These are phyloP conservation scores for Blastocladiella emersonii DNA, from an alignment of 371 early-diverging fungal genomes.

Conservation along the genomic window DNA sequence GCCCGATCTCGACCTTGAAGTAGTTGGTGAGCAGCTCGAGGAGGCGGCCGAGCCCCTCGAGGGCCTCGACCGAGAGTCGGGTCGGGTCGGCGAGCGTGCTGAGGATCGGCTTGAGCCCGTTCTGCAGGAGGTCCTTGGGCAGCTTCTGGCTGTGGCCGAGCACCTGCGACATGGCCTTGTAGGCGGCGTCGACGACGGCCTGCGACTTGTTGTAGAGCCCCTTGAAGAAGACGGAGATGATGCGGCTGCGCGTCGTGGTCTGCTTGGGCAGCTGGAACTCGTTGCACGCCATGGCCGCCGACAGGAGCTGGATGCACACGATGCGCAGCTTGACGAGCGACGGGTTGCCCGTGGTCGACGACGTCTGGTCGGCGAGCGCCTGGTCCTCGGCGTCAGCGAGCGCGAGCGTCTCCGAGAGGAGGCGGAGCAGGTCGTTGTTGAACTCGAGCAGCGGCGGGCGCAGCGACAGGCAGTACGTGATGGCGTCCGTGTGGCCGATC, in stretches of 20 bases:
- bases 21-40: conserved; percentile 87
- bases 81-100: conserved; percentile 88
- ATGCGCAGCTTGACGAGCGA: conserved; percentile 75
- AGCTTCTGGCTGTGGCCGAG: conserved; percentile 67
- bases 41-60: conserved; percentile 87
- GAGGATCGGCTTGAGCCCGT: conserved; percentile 87
- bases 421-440: conserved; percentile 77
- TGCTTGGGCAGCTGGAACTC: conserved; percentile 65
- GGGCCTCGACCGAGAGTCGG: conserved; percentile 72
- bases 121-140: conserved; percentile 92
- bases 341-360: conserved; percentile 65
- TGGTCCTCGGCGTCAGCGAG: conserved; percentile 96
- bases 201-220: conserved; percentile 79
- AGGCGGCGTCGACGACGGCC: conserved; percentile 89
- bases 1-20: conserved; percentile 96
- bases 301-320: conserved; percentile 86
- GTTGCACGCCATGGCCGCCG: conserved; percentile 77
- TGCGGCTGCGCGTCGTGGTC: conserved; percentile 62
- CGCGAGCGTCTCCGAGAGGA: conserved; percentile 84
- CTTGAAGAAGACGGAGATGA: conserved; percentile 95
- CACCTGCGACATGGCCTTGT: conserved; percentile 82
- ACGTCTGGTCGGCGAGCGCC: conserved; percentile 68
- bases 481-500: conserved; percentile 95
- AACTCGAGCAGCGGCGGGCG: conserved; percentile 79
- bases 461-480: conserved; percentile 86